Base-by-base conservation (phyloP, 2,329 filamentous ascomycete species). In the Verticillium nubilum region DNA sequence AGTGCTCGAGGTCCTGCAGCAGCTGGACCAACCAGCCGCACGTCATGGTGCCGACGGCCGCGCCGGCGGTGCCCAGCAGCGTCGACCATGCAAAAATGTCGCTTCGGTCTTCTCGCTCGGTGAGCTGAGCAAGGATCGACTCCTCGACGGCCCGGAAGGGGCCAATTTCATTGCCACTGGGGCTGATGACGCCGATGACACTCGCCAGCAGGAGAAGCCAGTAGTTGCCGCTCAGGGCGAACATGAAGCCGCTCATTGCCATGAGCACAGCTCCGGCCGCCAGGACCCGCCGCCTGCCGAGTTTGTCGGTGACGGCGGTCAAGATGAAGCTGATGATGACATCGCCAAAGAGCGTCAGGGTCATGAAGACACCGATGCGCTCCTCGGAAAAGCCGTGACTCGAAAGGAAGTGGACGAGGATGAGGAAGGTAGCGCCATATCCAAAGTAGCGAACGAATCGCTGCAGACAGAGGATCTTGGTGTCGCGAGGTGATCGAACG, bases 71-170 rank as follows among this genome's bases (percentile, higher is more conserved):
- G 2, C 87, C 87, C 1, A 78, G 69, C 6, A 87, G 74, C 5
- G 76, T 80, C 65, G 87, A 87, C 85, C 85, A 87, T 3, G 84
- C 84, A 62, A 83, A 87, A 28, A 87, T 74, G 65, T 87, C 83
- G 59, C 78, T 76, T 52, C 84, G 71, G 3, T 74, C 72, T 2
- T 72, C 69, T 4, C 75, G 64, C 1, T 71, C 67, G 0, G 80
- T 84, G 3, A 87, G 73, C 50, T 86, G 83, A 3, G 85, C 83
- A 2, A 87, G 71, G 5, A 81, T 80, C 17, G 81, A 84, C 70
- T 87, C 85, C 66, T 87, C 85, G 28, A 87, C 77, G 42, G 85
- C 84, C 42, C 81, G 76, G 61, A 88, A 87, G 0, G 85, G 85
- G 0, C 84, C 85, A 58, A 87, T 86, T 66, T 88, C 85, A 59